Conservation (phyloP, 2,329 filamentous ascomycete genomes). For the Bipolaris oryzae region DNA sequence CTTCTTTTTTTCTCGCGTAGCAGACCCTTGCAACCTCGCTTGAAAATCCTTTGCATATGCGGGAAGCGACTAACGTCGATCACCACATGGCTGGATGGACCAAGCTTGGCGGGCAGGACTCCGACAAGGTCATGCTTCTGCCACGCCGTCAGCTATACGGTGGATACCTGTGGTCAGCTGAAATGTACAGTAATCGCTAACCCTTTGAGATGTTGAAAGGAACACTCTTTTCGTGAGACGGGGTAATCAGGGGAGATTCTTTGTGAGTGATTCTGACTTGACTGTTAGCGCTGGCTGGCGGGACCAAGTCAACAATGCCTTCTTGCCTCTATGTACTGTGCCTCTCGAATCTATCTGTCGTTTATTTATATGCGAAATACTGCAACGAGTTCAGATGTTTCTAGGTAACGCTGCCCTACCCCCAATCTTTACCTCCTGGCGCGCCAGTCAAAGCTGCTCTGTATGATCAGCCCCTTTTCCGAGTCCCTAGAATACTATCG, state of each 20-base stretch:
- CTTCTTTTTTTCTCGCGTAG: constrained; percentile 7
- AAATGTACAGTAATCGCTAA: constrained; percentile 3
- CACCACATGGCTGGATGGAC: constrained; percentile 12
- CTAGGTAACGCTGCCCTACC: constrained; percentile 10
- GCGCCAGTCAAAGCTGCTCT: neutral
- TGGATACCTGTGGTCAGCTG: neutral
- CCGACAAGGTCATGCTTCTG: constrained; percentile 4
- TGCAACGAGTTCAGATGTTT: constrained; percentile 9
- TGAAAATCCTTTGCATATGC: constrained; percentile 4
- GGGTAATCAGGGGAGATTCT: constrained; percentile 13
- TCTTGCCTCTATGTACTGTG: constrained; percentile 22
- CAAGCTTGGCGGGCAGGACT: constrained; percentile 8
- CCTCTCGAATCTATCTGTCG: constrained; percentile 16
- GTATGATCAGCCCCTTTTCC: neutral
- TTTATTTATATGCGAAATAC: constrained; percentile 11
- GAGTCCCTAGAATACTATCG: neutral
- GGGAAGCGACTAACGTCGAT: constrained; percentile 9
- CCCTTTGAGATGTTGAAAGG: constrained; percentile 4
- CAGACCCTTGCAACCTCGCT: constrained; percentile 2
- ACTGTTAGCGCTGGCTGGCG: constrained; percentile 4
- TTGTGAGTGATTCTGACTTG: constrained; percentile 7
- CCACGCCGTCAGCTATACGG: neutral
- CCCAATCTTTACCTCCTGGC: constrained; percentile 6
- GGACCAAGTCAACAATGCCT: constrained; percentile 16
- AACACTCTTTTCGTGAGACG: constrained; percentile 6